These are phyloP conservation scores for Cystofilobasidium capitatum DNA, from an alignment of 768 basidiomycete genomes.

Conservation along the genomic window DNA sequence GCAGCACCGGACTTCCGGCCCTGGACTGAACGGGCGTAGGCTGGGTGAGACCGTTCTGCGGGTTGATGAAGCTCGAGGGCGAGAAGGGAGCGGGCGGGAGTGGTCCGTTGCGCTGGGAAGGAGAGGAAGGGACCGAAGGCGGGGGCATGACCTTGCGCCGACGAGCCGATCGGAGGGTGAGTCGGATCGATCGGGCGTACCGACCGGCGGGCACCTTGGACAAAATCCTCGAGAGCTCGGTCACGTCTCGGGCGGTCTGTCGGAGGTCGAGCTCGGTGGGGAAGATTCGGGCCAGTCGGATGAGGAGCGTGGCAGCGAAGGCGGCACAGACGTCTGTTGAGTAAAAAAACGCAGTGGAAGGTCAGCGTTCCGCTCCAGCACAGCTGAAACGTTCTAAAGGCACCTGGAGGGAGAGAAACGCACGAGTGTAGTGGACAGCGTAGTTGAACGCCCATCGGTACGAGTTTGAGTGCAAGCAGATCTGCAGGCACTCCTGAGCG, in stretches of 20 bases:
- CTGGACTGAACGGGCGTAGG: slow-evolving; percentile 1
- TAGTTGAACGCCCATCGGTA: slow-evolving; percentile 91
- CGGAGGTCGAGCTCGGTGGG: slow-evolving; percentile 71
- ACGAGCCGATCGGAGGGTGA: slow-evolving; percentile 62
- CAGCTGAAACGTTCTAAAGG: background rate
- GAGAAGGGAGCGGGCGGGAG: slow-evolving; percentile 11
- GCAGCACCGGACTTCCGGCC: slow-evolving; percentile 6
- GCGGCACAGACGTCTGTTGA: slow-evolving; percentile 84
- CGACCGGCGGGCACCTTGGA: slow-evolving; percentile 81
- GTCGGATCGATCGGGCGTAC: slow-evolving; percentile 77
- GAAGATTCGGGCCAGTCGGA: slow-evolving; percentile 77
- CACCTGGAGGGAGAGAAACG: slow-evolving; percentile 11
- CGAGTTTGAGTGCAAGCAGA: slow-evolving; percentile 60
- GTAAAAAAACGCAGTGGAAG: slow-evolving; percentile 38
- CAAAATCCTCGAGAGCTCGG: slow-evolving; percentile 64
- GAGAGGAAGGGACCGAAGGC: slow-evolving; percentile 44
- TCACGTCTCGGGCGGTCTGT: slow-evolving; percentile 66
- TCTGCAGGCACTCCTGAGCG: slow-evolving; percentile 68
- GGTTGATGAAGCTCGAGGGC: slow-evolving; percentile 22
- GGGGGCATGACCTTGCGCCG: slow-evolving; percentile 41
- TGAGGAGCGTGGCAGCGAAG: slow-evolving; percentile 79
- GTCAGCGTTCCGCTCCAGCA: too few relatives aligned
- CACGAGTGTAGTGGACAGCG: slow-evolving; percentile 43
- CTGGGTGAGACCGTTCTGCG: slow-evolving; percentile 11
- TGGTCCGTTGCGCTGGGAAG: slow-evolving; percentile 32